Percentiles rank a stretch among this genome's conserved stretches.
Conservation (phyloP, 2,329 filamentous ascomycete genomes). For the Nigrospora sphaerica region DNA sequence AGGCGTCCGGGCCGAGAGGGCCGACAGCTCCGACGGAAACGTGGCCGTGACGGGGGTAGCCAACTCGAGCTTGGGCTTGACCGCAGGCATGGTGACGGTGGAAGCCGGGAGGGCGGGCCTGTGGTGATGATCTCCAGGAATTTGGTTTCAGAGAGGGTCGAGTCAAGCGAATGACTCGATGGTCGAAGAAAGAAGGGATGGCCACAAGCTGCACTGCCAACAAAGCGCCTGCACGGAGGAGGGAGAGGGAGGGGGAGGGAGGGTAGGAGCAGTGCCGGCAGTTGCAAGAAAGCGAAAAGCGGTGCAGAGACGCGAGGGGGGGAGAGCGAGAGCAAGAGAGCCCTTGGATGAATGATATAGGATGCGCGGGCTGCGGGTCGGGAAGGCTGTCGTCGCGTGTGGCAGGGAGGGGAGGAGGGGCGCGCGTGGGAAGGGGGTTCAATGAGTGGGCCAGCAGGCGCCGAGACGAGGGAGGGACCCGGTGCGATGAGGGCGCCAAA, state of each 20-base stretch:
- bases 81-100: conserved; percentile 36
- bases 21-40: conserved; percentile 54
- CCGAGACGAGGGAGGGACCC: conserved; percentile 19
- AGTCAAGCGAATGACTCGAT: conserved; percentile 39
- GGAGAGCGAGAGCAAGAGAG: conserved; percentile 16
- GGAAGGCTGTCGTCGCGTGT: background rate
- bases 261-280: conserved; percentile 21
- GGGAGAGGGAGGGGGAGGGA: conserved; percentile 13
- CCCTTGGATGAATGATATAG: conserved; percentile 23
- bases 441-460: conserved; percentile 10
- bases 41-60: conserved; percentile 55
- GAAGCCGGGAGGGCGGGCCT: conserved; percentile 4
- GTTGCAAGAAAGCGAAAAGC: conserved; percentile 20
- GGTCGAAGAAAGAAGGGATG: conserved; percentile 17
- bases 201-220: conserved; percentile 29
- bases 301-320: conserved; percentile 6
- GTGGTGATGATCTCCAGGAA: conserved; percentile 5
- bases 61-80: conserved; percentile 56
- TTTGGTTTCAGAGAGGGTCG: conserved; percentile 15
- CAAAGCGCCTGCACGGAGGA: conserved; percentile 18
- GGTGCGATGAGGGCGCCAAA: conserved; percentile 13
- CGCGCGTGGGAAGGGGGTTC: conserved; percentile 11
- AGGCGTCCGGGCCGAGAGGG: conserved; percentile 62
- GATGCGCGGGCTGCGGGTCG: background rate
- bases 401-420: conserved; percentile 2